Base-by-base conservation (phyloP, 331 rosid genomes). In the Pyracantha coccinea region DNA sequence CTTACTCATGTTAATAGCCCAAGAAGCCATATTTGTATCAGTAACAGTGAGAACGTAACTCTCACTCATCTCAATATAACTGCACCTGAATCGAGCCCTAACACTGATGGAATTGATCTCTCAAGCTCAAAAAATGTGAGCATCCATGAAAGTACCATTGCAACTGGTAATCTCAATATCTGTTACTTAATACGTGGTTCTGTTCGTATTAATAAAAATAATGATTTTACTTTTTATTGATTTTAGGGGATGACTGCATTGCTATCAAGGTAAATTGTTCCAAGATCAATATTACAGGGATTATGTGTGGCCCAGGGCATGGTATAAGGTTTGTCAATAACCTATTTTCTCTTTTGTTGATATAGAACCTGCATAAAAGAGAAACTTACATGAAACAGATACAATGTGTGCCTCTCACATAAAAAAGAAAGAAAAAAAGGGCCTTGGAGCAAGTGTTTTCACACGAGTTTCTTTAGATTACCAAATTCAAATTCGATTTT, bases 51-150 rank as follows among this genome's bases (percentile, higher is more conserved):
- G 12, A 65, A 65, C 33, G 69, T 65, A 10, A 32, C 50, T n/a
- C 50, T 65, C 5, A 19, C 69, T 17, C 4, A 65, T 65, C 69
- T 65, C 15, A 65, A 32, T 19, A 33, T 65, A 17, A 65, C 17
- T 65, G 69, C 69, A 32, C 52, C 69, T 2, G 69, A 65, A 65
- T 65, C 69, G 2, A 65, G 69, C 69, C 69, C 28, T 33, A 65
- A 65, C 69, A 65, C 69, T n/a, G 69, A 65, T 65, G 69, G 69
- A n/a, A 65, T 65, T n/a, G 8, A 65, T 65, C 44, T 33, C 17
- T 33, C 12, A 45, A 6, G 8, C 47, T 8, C 50, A 33, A n/a
- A 44, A 65, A 9, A 65, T 65, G 69, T 65, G 27, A 3, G 6
- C 27, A 65, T 65, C 50, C 28, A 32, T 32, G 23, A 65, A 35